Evolutionary conservation across 257 asterid genomes (phyloP).

Genomic region (Capsicum baccatum): DNA sequence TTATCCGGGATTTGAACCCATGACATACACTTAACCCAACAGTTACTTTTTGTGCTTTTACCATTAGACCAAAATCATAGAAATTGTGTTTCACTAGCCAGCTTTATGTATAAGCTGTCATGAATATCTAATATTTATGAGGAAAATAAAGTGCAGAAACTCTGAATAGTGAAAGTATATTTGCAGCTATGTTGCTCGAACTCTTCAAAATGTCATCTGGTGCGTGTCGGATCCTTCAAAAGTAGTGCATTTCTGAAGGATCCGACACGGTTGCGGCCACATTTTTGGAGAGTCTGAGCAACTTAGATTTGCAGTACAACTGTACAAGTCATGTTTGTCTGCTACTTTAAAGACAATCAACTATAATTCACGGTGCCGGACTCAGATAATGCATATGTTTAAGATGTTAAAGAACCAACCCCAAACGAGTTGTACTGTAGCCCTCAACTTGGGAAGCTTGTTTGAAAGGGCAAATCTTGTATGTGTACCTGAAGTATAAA

Average conservation of each 20-base stretch:
- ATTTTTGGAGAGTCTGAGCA: too few species aligned
- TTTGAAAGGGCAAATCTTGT: constrained; percentile 90
- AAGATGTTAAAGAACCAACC: constrained; percentile 56
- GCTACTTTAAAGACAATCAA: background rate
- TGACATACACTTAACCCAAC: background rate
- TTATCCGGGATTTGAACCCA: background rate
- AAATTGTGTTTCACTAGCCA: constrained; percentile 5
- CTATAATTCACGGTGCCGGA: background rate
- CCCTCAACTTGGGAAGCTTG: constrained; percentile 96
- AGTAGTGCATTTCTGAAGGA: too few species aligned
- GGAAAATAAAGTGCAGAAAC: background rate
- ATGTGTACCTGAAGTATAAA: constrained; percentile 72
- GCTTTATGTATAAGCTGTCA: background rate
- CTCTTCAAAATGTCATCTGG: too few species aligned
- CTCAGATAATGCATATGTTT: constrained; percentile 12
- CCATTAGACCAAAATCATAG: background rate
- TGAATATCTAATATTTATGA: background rate
- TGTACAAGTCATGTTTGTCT: background rate
- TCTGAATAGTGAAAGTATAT: background rate
- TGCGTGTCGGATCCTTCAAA: too few species aligned
- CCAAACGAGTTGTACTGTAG: constrained; percentile 88
- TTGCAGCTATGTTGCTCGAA: background rate
- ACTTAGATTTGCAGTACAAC: too few species aligned
- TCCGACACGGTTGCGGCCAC: too few species aligned
- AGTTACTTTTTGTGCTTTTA: background rate